Percentiles rank a stretch among this genome's conserved stretches.
Conservation (phyloP, 495 filamentous ascomycete genomes). For the Penicillium samsonianum region DNA sequence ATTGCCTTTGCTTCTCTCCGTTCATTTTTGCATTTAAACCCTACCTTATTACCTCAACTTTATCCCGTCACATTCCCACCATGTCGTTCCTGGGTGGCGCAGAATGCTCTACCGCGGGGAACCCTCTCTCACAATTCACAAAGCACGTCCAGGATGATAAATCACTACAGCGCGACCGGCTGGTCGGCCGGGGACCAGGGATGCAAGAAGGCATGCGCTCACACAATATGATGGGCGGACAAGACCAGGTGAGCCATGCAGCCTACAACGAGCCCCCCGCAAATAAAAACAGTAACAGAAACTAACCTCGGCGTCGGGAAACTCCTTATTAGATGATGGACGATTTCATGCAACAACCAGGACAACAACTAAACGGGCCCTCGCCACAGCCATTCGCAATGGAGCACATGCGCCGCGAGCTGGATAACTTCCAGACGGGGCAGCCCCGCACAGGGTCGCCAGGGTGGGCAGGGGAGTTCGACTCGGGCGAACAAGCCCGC, state of each 20-base stretch:
- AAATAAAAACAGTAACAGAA: conserved; percentile 22
- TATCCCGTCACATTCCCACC: conserved; percentile 18
- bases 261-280: not conserved
- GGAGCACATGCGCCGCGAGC: conserved; percentile 67
- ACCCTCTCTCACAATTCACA: conserved; percentile 93
- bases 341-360: conserved; percentile 79
- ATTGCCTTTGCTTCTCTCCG: conserved; percentile 2
- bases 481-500: conserved; percentile 64
- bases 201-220: conserved; percentile 67
- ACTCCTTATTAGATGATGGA: conserved; percentile 82
- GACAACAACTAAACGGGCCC: conserved; percentile 53
- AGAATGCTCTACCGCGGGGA: conserved; percentile 95
- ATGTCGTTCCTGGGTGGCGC: conserved; percentile 96
- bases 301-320: not conserved
- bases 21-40: not conserved
- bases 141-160: conserved; percentile 96
- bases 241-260: conserved; percentile 57
- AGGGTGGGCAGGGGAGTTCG: conserved; percentile 72
- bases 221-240: conserved; percentile 57
- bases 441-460: conserved; percentile 57
- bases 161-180: conserved; percentile 83
- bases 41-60: not conserved
- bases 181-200: conserved; percentile 69
- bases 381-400: conserved; percentile 62
- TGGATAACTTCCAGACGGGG: conserved; percentile 61